These are phyloP conservation scores for Amphirosellinia nigrospora DNA, from an alignment of 495 filamentous ascomycete genomes.

Conservation along the genomic window DNA sequence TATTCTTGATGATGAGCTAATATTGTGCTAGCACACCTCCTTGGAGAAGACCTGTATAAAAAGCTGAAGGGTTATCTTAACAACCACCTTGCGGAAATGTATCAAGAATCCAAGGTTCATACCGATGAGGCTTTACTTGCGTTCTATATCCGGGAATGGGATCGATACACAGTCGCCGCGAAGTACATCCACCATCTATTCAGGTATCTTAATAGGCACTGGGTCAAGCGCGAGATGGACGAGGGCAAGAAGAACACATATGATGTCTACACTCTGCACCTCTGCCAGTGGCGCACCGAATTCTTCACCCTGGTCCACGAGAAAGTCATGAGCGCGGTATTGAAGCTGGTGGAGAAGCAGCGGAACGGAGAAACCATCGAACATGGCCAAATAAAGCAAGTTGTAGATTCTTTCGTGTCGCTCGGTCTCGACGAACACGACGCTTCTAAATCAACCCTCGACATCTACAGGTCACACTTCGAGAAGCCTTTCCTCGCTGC, in stretches of 20 bases:
- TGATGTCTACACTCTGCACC: slow-evolving; percentile 95
- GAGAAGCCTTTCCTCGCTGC: slow-evolving; percentile 89
- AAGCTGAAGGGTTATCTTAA: slow-evolving; percentile 84
- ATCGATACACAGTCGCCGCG: slow-evolving; percentile 90
- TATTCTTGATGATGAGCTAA: slow-evolving; percentile 10
- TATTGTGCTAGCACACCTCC: slow-evolving; percentile 72
- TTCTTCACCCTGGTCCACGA: slow-evolving; percentile 83
- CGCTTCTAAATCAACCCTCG: slow-evolving; percentile 88
- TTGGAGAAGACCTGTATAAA: slow-evolving; percentile 96
- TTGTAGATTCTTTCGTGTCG: slow-evolving; percentile 96
- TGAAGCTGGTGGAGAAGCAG: slow-evolving; percentile 96
- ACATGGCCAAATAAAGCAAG: slow-evolving; percentile 93
- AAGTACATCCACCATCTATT: slow-evolving; percentile 98
- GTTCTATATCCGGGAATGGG: slow-evolving; percentile 98
- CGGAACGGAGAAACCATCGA: slow-evolving; percentile 98
- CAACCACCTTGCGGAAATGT: slow-evolving; percentile 71
- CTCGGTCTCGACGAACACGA: slow-evolving; percentile 94
- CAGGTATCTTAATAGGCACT: slow-evolving; percentile 95
- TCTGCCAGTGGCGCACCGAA: slow-evolving; percentile 92
- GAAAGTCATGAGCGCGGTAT: slow-evolving; percentile 92
- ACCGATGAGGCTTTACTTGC: slow-evolving; percentile 86
- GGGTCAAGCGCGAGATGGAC: slow-evolving; percentile 99
- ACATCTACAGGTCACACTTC: slow-evolving; percentile 91
- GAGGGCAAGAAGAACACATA: slow-evolving; percentile 99
- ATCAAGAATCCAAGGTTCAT: slow-evolving; percentile 72